Evolutionary conservation across 352 stramenopile genomes (phyloP).

Genomic region (Phytophthora pini): DNA sequence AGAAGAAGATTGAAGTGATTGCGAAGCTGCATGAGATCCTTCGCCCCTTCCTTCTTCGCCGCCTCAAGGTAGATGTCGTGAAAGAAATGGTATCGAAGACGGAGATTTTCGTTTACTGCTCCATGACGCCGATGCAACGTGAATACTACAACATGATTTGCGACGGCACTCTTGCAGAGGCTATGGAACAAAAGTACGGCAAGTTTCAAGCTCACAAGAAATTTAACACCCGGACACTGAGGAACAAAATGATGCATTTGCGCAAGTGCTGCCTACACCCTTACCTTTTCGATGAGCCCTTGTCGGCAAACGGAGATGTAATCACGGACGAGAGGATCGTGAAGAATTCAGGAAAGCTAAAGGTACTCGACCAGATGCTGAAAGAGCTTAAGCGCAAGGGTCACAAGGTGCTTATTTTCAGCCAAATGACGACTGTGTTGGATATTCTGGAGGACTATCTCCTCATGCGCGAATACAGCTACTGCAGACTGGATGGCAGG

Average conservation of each 20-base stretch:
- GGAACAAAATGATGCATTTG: slow-evolving; percentile 82
- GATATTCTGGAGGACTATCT: slow-evolving; percentile 99
- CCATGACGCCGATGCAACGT: slow-evolving; percentile 94
- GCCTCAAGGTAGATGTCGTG: slow-evolving; percentile 95
- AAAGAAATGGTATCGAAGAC: slow-evolving; percentile 96
- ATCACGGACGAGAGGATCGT: slow-evolving; percentile 92
- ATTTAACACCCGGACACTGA: slow-evolving; percentile 64
- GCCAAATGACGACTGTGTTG: slow-evolving; percentile 98
- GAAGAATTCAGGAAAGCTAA: slow-evolving; percentile 96
- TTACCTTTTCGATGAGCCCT: slow-evolving; percentile 89
- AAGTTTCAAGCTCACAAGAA: slow-evolving; percentile 49
- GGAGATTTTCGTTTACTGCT: slow-evolving; percentile 97
- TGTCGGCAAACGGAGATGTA: slow-evolving; percentile 56
- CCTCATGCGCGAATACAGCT: slow-evolving; percentile 86
- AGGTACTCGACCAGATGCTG: slow-evolving; percentile 99
- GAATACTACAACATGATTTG: slow-evolving; percentile 96
- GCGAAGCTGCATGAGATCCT: slow-evolving; percentile 98
- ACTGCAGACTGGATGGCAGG: slow-evolving; percentile 97
- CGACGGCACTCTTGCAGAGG: slow-evolving; percentile 86
- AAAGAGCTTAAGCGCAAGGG: slow-evolving; percentile 93
- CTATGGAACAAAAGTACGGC: slow-evolving; percentile 87
- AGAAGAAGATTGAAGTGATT: slow-evolving; percentile 94
- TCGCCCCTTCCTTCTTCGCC: slow-evolving; percentile 95
- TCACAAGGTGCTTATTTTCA: slow-evolving; percentile 99
- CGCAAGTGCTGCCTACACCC: slow-evolving; percentile 91